Conservation (phyloP, 108 stramenopile genomes). For the Fistulifera pelliculosa region DNA sequence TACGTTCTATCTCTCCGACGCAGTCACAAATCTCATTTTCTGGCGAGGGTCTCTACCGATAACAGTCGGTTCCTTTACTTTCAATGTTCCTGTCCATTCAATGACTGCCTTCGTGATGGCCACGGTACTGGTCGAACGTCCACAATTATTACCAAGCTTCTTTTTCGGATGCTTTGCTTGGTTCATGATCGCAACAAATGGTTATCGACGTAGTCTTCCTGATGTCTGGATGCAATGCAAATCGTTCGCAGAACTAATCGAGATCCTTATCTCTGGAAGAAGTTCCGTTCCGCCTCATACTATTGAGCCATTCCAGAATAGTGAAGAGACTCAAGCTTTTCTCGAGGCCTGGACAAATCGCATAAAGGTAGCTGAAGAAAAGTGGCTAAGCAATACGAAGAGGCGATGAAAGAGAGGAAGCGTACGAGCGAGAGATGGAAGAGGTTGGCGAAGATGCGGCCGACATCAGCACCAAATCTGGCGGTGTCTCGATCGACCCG, state of each 20-base stretch:
- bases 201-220: constrained; percentile 43
- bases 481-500: constrained; percentile 17
- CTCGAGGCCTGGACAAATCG: constrained; percentile 29
- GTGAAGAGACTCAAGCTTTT: constrained; percentile 27
- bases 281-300: constrained; percentile 2
- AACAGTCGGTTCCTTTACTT: constrained; percentile 44
- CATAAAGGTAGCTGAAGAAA: constrained; percentile 14
- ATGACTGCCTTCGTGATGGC: constrained; percentile 40
- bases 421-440: constrained; percentile 20
- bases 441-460: constrained; percentile 27
- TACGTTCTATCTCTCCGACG: constrained; percentile 2
- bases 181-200: constrained; percentile 61
- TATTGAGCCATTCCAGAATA: constrained; percentile 22
- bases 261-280: constrained; percentile 26
- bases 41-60: constrained; percentile 35
- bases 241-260: constrained; percentile 45
- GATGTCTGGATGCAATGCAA: constrained; percentile 62
- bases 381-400: constrained; percentile 30
- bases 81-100: constrained; percentile 58
- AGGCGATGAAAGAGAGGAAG: constrained; percentile 15
- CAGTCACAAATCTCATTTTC: neutral
- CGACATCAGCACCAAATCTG: constrained; percentile 5
- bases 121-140: constrained; percentile 45
- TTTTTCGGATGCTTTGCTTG: constrained; percentile 41
- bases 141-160: constrained; percentile 36